phyloP scores from a whole-genome alignment of 805 yeast genomes.

The Yamadazyma laniorum region DNA sequence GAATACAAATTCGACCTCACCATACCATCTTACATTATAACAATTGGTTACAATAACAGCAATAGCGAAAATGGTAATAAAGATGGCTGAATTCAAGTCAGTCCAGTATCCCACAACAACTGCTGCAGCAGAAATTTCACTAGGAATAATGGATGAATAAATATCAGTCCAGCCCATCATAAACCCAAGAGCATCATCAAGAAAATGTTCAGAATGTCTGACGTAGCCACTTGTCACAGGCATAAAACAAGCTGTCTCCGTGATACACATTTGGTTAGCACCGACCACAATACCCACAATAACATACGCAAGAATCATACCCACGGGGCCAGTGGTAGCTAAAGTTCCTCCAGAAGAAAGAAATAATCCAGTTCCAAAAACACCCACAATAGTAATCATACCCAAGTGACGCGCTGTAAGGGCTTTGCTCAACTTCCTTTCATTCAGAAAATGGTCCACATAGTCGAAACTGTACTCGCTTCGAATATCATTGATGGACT shows the following conservation, averaged over 20 bases:
- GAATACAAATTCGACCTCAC: slow-evolving; percentile 29
- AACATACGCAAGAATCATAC: slow-evolving; percentile 48
- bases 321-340: slow-evolving; percentile 41
- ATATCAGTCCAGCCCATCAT: slow-evolving; percentile 46
- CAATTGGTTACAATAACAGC: slow-evolving; percentile 34
- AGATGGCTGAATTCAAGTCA: slow-evolving; percentile 42
- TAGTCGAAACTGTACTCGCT: neutral
- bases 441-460: slow-evolving; percentile 16
- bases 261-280: slow-evolving; percentile 38
- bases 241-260: slow-evolving; percentile 37
- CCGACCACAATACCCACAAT: slow-evolving; percentile 46
- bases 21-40: slow-evolving; percentile 36
- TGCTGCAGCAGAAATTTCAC: slow-evolving; percentile 48
- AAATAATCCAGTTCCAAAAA: slow-evolving; percentile 53
- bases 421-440: slow-evolving; percentile 15
- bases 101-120: slow-evolving; percentile 47
- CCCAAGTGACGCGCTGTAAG: slow-evolving; percentile 20
- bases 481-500: neutral
- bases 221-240: slow-evolving; percentile 38
- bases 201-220: slow-evolving; percentile 35
- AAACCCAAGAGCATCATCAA: slow-evolving; percentile 47
- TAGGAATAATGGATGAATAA: slow-evolving; percentile 35
- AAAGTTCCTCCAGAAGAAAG: slow-evolving; percentile 53
- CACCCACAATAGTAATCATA: slow-evolving; percentile 23
- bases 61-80: slow-evolving; percentile 43